A percentile compares a stretch with the other conserved stretches of the same genome.
phyloP scores from a whole-genome alignment of 2,329 filamentous ascomycete genomes.

The Claviceps sp. region DNA sequence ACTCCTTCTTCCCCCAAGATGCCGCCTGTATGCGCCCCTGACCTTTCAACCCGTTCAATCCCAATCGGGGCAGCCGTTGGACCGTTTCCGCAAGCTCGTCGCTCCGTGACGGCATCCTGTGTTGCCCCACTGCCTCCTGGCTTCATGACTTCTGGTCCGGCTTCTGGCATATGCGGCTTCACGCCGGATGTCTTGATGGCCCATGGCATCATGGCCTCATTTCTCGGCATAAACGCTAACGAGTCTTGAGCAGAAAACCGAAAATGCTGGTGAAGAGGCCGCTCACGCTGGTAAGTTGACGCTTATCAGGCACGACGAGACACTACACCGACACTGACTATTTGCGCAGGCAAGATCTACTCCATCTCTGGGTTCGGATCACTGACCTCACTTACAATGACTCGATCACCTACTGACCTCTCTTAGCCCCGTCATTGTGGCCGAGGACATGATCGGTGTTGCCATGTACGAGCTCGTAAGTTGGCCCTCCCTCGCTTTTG shows the following conservation, averaged over 20 bases:
- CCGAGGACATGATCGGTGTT: constrained; percentile 97
- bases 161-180: no score
- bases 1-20: constrained; percentile 28
- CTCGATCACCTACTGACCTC: constrained; percentile 9
- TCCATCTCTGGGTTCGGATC: constrained; percentile 44
- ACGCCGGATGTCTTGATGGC: no score
- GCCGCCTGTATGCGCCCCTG: constrained; percentile 36
- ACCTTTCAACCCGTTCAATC: not conserved
- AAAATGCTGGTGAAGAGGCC: constrained; percentile 24
- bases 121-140: constrained; percentile 8
- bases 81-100: constrained; percentile 5
- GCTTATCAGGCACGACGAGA: no score
- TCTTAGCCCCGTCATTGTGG: constrained; percentile 75
- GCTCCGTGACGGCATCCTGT: constrained; percentile 7
- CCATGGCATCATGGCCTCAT: not conserved
- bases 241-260: constrained; percentile 16
- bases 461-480: constrained; percentile 98
- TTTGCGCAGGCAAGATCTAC: constrained; percentile 42
- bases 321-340: constrained; percentile 10
- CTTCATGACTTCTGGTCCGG: not conserved
- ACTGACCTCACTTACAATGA: not conserved
- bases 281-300: constrained; percentile 25
- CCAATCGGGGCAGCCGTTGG: constrained; percentile 1
- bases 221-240: no score
- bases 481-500: constrained; percentile 5